Conservation (phyloP, 768 basidiomycete genomes). For the Kwoniella mangroviensis region DNA sequence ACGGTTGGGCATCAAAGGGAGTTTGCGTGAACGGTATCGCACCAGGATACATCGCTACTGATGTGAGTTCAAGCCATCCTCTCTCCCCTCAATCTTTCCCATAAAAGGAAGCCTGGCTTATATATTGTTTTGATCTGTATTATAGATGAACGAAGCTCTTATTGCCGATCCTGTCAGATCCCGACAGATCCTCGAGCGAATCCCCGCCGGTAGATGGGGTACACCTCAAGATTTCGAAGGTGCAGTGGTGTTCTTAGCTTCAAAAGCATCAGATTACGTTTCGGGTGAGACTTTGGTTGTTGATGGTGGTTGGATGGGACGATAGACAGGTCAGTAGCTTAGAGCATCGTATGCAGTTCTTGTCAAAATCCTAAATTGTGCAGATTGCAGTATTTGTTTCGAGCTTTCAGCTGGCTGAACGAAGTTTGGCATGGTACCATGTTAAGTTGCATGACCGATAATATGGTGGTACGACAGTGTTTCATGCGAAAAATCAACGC, state of each 20-base stretch:
- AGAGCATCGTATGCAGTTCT: not conserved
- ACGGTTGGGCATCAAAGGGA: slow-evolving; percentile 89
- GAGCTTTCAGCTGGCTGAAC: too few relatives aligned
- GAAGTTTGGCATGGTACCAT: too few relatives aligned
- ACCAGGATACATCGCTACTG: slow-evolving; percentile 86
- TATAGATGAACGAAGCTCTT: slow-evolving; percentile 70
- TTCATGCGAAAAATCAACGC: too few relatives aligned
- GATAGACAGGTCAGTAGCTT: slow-evolving; percentile 15
- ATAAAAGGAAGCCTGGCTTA: not conserved
- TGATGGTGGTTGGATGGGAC: slow-evolving; percentile 68
- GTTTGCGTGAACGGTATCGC: slow-evolving; percentile 87
- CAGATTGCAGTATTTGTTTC: too few relatives aligned
- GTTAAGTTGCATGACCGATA: too few relatives aligned
- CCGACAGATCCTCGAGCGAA: slow-evolving; percentile 74
- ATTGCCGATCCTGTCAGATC: slow-evolving; percentile 69
- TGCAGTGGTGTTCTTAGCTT: slow-evolving; percentile 71
- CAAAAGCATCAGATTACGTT: slow-evolving; percentile 71
- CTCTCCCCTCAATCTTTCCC: not conserved
- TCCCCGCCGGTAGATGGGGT: slow-evolving; percentile 75
- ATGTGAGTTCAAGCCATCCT: slow-evolving; percentile 68
- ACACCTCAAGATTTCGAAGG: slow-evolving; percentile 75
- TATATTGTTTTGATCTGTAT: too few relatives aligned
- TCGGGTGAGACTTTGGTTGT: slow-evolving; percentile 74
- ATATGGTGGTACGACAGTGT: too few relatives aligned
- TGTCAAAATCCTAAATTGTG: too few relatives aligned